These are phyloP conservation scores for Ophiostoma novo-ulmi DNA, from an alignment of 2,329 filamentous ascomycete species.

Conservation along the genomic window DNA sequence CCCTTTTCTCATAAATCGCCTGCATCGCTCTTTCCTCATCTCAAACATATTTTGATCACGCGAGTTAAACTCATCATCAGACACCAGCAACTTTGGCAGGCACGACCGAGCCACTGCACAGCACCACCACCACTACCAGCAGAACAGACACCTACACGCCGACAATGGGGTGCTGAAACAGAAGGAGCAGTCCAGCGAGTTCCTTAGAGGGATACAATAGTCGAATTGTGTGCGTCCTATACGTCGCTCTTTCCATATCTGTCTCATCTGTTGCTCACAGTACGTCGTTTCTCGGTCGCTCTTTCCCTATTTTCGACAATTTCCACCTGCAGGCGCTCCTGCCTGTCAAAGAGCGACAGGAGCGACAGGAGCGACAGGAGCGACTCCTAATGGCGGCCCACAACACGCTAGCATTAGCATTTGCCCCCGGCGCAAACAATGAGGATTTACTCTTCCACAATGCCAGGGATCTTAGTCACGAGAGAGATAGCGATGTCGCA, in stretches of 20 bases:
- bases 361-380: too few species aligned
- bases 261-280: neutral
- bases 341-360: neutral
- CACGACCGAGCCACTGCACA: neutral
- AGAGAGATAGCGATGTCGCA: constrained; percentile 16
- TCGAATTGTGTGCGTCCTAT: neutral
- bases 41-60: neutral
- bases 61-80: neutral
- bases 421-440: constrained; percentile 5
- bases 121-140: neutral
- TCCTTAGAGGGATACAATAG: neutral
- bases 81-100: neutral
- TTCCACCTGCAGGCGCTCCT: constrained; percentile 5
- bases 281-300: constrained; percentile 2
- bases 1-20: neutral
- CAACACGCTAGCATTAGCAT: constrained; percentile 4
- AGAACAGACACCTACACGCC: neutral
- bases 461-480: constrained; percentile 14
- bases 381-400: constrained; percentile 6
- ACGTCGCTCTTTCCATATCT: neutral
- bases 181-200: constrained; percentile 3
- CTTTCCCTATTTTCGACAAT: constrained; percentile 5
- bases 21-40: neutral
- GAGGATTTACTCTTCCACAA: neutral
- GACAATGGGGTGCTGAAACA: neutral